Evolutionary conservation across 176 grass and related monocot genomes (phyloP).

Genomic region (Cenchrus purpureus): DNA sequence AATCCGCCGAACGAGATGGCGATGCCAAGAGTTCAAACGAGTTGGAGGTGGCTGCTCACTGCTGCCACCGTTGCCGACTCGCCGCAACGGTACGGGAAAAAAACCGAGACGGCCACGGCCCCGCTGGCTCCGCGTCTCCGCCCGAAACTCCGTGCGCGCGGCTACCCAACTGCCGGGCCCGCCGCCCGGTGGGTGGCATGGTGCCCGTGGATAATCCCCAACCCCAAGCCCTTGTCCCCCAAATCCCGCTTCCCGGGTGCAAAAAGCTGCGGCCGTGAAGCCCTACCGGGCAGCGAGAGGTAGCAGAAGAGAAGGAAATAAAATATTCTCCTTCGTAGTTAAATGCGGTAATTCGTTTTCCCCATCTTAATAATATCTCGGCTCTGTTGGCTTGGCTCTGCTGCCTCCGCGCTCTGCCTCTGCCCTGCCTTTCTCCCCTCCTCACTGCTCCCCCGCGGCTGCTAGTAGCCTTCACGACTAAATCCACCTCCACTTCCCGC

Average conservation of each 20-base stretch:
- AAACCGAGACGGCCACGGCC: not conserved
- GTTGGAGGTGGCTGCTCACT: too few relatives aligned
- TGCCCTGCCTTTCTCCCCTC: not conserved
- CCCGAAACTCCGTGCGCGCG: constrained; percentile 32
- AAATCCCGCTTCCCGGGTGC: not conserved
- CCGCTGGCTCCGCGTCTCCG: constrained; percentile 26
- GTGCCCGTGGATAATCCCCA: not conserved
- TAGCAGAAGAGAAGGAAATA: not conserved
- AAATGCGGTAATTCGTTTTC: not conserved
- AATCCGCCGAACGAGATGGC: not conserved
- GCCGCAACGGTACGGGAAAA: constrained; percentile 44
- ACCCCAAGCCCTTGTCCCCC: not conserved
- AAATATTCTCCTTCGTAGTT: not conserved
- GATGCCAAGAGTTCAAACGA: not conserved
- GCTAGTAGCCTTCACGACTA: constrained; percentile 67
- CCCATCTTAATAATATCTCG: not conserved
- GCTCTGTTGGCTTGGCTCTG: not conserved
- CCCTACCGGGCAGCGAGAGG: constrained; percentile 9
- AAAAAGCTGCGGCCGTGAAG: not conserved
- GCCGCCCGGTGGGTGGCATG: not conserved
- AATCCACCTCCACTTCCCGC: constrained; percentile 42
- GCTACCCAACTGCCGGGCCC: constrained; percentile 13
- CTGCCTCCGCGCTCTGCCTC: not conserved
- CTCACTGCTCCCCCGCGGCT: not conserved
- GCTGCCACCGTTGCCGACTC: not conserved